Percentiles rank a stretch among this genome's conserved stretches.
These are phyloP conservation scores for Penicillium oxalicum DNA, from an alignment of 2,329 filamentous ascomycete genomes.

Conservation along the genomic window DNA sequence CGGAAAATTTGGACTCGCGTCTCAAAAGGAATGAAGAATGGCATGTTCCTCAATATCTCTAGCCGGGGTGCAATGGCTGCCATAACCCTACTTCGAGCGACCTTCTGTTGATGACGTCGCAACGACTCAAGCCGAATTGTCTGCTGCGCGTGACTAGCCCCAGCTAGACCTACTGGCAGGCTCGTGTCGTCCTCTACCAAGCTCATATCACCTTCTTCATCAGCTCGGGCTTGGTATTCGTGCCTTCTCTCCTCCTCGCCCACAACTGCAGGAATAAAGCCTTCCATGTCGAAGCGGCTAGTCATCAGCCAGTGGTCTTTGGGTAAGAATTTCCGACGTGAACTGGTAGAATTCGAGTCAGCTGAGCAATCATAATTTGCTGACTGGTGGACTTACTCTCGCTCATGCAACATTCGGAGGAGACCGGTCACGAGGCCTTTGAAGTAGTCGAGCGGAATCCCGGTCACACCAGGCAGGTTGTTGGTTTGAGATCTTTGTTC, in stretches of 20 bases:
- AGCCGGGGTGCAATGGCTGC: constrained; percentile 78
- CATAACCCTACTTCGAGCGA: constrained; percentile 63
- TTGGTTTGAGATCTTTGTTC: constrained; percentile 38
- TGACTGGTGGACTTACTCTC: constrained; percentile 51
- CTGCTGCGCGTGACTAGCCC: constrained; percentile 57
- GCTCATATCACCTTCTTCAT: constrained; percentile 50
- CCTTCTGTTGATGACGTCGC: constrained; percentile 59
- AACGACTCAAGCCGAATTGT: constrained; percentile 58
- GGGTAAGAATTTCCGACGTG: constrained; percentile 75
- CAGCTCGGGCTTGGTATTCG: constrained; percentile 59
- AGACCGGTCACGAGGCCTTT: constrained; percentile 73
- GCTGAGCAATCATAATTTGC: not conserved
- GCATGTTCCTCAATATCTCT: constrained; percentile 91
- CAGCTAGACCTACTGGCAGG: constrained; percentile 42
- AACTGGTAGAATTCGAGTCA: constrained; percentile 40
- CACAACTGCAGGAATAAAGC: constrained; percentile 80
- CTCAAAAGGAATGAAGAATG: constrained; percentile 90
- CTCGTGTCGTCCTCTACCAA: constrained; percentile 34
- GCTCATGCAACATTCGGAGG: constrained; percentile 82
- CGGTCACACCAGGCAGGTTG: constrained; percentile 58
- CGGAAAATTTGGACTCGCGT: constrained; percentile 89
- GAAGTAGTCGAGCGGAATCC: constrained; percentile 71
- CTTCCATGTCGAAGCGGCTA: constrained; percentile 75
- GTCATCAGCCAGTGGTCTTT: constrained; percentile 93
- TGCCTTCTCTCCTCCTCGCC: constrained; percentile 75